Base-by-base conservation (phyloP, 495 filamentous ascomycete genomes). In the Penicillium arizonense region DNA sequence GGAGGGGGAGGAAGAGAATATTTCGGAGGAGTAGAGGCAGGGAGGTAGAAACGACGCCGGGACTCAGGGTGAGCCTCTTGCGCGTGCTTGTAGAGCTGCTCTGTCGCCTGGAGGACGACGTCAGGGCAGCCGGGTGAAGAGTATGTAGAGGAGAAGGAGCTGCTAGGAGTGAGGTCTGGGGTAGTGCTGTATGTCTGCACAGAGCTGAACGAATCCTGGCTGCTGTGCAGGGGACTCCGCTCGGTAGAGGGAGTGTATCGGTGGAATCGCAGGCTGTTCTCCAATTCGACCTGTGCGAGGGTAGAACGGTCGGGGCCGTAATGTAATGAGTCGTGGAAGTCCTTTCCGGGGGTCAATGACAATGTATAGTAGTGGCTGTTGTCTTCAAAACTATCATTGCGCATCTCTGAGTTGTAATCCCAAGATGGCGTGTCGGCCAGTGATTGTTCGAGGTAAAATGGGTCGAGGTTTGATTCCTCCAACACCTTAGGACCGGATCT, bases 401-500 rank as follows among this genome's bases (percentile, higher is more conserved):
- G 66, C 52, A 69, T 61, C 4, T 57, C 55, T 12, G 61, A 64
- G 32, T 47, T 54, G 42, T 61, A 63, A 23, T 65, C 53, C 64
- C 67, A 68, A 28, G 55, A 52, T n/a, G 60, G 60, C 24, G 65
- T 60, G 32, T 55, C 57, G 3, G 67, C 59, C 33, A 77, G 50
- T 11, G 74, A 69, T 37, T 68, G 54, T 44, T 77, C 74, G 14
- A 77, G 69, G 44, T 77, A 77, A 57, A 77, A 77, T 3, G 74
- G 74, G 49, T 77, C 74, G 12, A 61, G 62, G 39, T 75, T 74
- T 20, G 73, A 63, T 10, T 77, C 73, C 52, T 76, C 73, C 3
- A 69, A 35, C 4, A 58, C 65, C 42, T 67, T 65, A 0, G 59
- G 50, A 0, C 64, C 67, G 4, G 57, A 58, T 36, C 58, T 53